Percentiles rank a stretch among this genome's conserved stretches.
Conservation (phyloP, 1,284 basidiomycete species). For the Trametes versicolor region DNA sequence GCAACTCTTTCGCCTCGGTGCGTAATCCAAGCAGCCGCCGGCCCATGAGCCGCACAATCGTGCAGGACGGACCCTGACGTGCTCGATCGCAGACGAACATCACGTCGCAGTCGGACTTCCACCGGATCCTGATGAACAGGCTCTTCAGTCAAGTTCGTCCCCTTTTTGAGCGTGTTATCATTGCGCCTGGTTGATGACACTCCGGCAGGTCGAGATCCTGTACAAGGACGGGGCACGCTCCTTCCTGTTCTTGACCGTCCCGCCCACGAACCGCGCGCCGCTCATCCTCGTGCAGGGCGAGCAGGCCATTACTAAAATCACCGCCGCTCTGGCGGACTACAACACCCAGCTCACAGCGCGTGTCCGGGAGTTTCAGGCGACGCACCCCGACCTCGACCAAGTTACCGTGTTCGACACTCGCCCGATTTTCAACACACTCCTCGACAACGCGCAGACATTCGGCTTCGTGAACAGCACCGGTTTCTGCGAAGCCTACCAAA, state of each 20-base stretch:
- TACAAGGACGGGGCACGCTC: slow-evolving; percentile 65
- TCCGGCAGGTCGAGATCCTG: slow-evolving; percentile 59
- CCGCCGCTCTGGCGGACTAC: slow-evolving; percentile 56
- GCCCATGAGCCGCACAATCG: neutral
- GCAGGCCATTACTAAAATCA: slow-evolving; percentile 48
- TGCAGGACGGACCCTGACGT: slow-evolving; percentile 16
- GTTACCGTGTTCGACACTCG: slow-evolving; percentile 64
- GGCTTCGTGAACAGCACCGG: slow-evolving; percentile 69
- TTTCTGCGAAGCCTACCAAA: slow-evolving; percentile 66
- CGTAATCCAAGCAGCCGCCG: slow-evolving; percentile 25
- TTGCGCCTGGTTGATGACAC: slow-evolving; percentile 13
- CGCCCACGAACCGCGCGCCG: slow-evolving; percentile 68
- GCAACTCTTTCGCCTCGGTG: slow-evolving; percentile 63
- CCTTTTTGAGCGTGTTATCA: slow-evolving; percentile 1
- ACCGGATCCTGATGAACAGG: slow-evolving; percentile 59
- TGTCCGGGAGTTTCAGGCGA: slow-evolving; percentile 51
- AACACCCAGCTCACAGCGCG: slow-evolving; percentile 56
- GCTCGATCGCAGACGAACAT: slow-evolving; percentile 58
- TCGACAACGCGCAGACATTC: slow-evolving; percentile 60
- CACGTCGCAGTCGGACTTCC: slow-evolving; percentile 58
- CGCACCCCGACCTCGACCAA: slow-evolving; percentile 53
- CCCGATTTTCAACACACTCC: slow-evolving; percentile 64
- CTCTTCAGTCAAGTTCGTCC: slow-evolving; percentile 62
- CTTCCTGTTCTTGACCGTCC: slow-evolving; percentile 75
- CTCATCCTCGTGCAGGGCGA: slow-evolving; percentile 61